A percentile compares a stretch with the other conserved stretches of the same genome.
Evolutionary conservation across 305 asterid species (phyloP).

Genomic region (Caryopteris hybrid): DNA sequence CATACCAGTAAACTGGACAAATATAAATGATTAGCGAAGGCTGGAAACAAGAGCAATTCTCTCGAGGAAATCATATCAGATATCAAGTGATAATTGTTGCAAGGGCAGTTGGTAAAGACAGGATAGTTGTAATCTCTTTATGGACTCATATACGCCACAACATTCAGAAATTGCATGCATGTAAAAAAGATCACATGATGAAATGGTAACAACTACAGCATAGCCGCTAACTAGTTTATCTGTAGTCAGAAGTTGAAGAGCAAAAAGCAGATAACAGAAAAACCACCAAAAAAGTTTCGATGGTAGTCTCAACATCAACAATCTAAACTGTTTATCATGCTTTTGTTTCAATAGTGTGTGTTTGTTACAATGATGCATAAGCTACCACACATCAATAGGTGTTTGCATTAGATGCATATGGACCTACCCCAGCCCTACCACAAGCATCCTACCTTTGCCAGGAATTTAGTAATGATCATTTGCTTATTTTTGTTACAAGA

Average conservation of each 20-base stretch:
- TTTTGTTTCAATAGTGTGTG: neutral
- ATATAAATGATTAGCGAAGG: neutral
- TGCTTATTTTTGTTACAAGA: no score
- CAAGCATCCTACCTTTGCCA: no score
- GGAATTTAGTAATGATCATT: no score
- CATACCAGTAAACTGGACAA: neutral
- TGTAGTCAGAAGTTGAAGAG: neutral
- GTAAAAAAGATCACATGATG: neutral
- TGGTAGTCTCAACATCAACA: neutral
- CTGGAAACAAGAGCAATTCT: constrained; percentile 12
- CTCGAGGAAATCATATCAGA: constrained; percentile 9
- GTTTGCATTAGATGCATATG: no score
- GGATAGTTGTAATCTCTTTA: constrained; percentile 2
- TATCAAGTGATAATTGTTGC: neutral
- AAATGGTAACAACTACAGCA: neutral
- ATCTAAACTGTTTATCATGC: neutral
- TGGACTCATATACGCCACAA: neutral
- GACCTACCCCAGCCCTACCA: no score
- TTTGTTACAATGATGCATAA: neutral
- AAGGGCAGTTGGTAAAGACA: constrained; percentile 7
- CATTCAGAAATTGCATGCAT: neutral
- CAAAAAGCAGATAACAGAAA: neutral
- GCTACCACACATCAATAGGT: neutral
- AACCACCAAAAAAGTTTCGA: neutral
- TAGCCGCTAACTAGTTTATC: neutral